phyloP scores from a whole-genome alignment of 192 early-diverging fungal genomes.

The Linnemannia zychae region DNA sequence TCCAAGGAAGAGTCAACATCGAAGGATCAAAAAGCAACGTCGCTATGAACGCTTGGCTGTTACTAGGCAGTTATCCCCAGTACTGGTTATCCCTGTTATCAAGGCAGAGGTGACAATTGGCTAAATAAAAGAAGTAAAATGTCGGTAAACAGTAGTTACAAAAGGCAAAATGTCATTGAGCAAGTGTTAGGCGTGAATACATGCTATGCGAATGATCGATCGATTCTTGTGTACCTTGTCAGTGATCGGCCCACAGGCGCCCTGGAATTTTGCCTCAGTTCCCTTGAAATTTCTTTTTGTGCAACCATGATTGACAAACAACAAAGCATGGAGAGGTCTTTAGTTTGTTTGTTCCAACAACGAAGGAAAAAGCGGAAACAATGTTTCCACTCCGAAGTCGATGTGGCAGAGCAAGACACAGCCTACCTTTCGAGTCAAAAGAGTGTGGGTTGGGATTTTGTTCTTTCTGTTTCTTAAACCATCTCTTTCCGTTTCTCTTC shows the following conservation, averaged over 20 bases:
- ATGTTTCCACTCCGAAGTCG: not conserved
- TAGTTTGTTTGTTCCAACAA: not conserved
- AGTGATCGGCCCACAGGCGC: not conserved
- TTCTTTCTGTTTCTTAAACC: constrained; percentile 14
- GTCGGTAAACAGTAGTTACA: no score
- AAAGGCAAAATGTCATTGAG: no score
- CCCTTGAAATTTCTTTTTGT: constrained; percentile 10
- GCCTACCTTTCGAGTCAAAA: not conserved
- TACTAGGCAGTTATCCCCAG: not conserved
- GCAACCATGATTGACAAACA: constrained; percentile 2
- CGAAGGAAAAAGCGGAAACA: not conserved
- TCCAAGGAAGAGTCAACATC: not conserved
- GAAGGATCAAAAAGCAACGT: not conserved
- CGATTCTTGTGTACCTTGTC: constrained; percentile 1
- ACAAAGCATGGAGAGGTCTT: not conserved
- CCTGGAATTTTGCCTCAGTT: constrained; percentile 10
- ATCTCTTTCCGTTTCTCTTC: not conserved
- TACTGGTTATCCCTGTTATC: no score
- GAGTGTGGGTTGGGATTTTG: not conserved
- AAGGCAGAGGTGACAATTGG: not conserved
- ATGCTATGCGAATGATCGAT: not conserved
- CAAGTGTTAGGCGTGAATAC: no score
- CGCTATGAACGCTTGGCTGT: not conserved
- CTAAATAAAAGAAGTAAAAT: not conserved
- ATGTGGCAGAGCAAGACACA: not conserved